Percentiles rank a stretch among this genome's conserved stretches.
phyloP scores from a whole-genome alignment of 768 basidiomycete genomes.

The Termitomyces sp. region DNA sequence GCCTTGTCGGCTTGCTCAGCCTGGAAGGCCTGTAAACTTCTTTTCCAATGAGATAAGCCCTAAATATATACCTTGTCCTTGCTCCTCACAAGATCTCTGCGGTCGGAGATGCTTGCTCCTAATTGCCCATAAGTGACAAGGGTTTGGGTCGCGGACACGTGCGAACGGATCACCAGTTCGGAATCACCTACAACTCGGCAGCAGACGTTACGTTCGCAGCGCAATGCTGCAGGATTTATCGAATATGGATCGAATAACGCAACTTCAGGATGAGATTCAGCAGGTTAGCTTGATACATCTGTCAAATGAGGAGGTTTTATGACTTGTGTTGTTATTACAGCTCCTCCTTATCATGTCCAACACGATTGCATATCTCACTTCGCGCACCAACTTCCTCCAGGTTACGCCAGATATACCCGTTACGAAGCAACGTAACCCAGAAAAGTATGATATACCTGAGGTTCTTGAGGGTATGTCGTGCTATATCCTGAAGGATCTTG shows the following conservation, averaged over 20 bases:
- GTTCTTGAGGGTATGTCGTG: conserved; percentile 61
- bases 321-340: conserved; percentile 25
- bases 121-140: conserved; percentile 63
- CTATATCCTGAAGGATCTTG: not conserved
- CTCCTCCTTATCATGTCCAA: conserved; percentile 87
- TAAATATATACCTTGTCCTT: conserved; percentile 56
- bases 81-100: conserved; percentile 65
- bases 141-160: conserved; percentile 29
- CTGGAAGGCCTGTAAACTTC: conserved; percentile 20
- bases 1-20: conserved; percentile 88
- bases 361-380: conserved; percentile 73
- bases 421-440: conserved; percentile 69
- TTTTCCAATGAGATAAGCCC: not conserved
- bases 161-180: conserved; percentile 57
- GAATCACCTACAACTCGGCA: not conserved
- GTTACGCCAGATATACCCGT: conserved; percentile 78
- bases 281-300: conserved; percentile 36
- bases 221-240: conserved; percentile 90
- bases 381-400: conserved; percentile 70
- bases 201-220: conserved; percentile 31
- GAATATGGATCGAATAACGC: conserved; percentile 95
- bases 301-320: not conserved
- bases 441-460: conserved; percentile 66
- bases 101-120: conserved; percentile 86
- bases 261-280: conserved; percentile 92